Conservation (phyloP, 2,329 filamentous ascomycete species). For the Aspergillus candidus region DNA sequence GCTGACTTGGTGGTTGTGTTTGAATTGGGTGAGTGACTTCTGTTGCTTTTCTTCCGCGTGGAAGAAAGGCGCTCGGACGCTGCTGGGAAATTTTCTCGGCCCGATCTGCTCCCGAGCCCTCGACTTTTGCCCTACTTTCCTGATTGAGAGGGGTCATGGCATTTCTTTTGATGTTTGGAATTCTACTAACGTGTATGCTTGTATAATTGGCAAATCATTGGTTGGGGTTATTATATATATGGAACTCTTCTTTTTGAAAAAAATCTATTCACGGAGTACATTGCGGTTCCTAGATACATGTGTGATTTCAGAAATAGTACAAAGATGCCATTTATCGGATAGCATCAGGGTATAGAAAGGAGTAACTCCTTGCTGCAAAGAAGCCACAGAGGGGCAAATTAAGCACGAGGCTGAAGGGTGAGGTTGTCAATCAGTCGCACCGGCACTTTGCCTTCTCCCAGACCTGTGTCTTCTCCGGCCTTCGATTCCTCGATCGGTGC, state of each 20-base stretch:
- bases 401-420: constrained; percentile 49
- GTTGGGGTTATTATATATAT: no score
- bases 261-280: no score
- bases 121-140: constrained; percentile 28
- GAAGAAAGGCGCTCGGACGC: neutral
- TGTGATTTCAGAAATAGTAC: no score
- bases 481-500: constrained; percentile 65
- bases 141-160: constrained; percentile 5
- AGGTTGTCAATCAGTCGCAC: constrained; percentile 95
- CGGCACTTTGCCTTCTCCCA: constrained; percentile 66
- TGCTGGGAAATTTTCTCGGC: constrained; percentile 30
- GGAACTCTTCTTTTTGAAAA: no score
- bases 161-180: neutral
- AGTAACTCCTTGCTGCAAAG: neutral
- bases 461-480: constrained; percentile 62
- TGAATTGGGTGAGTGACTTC: constrained; percentile 1
- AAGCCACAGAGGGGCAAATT: neutral
- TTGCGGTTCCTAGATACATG: no score
- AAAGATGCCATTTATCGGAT: no score
- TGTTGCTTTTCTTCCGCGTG: neutral
- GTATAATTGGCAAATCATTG: no score
- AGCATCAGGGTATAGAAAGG: no score
- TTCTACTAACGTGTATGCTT: no score
- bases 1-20: neutral
- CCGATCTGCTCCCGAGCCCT: constrained; percentile 25